Percentiles rank a stretch among this genome's conserved stretches.
Evolutionary conservation across 805 yeast genomes (phyloP).

Genomic region (Jamesozyma spencerorum): DNA sequence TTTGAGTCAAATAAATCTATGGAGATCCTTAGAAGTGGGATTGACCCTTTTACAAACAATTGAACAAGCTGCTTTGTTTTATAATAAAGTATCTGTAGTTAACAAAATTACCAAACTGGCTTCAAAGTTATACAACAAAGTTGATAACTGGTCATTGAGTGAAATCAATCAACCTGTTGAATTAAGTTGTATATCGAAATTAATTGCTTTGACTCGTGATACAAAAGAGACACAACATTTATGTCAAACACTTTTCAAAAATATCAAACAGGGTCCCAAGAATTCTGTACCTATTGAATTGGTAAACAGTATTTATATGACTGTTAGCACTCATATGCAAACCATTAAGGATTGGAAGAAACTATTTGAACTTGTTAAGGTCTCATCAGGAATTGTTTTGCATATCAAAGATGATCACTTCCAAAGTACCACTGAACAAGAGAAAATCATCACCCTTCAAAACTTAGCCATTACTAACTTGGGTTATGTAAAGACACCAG

Average conservation of each 20-base stretch:
- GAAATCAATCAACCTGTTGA: conserved; percentile 26
- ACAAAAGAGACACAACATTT: conserved; percentile 21
- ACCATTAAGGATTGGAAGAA: conserved; percentile 50
- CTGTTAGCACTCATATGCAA: conserved; percentile 32
- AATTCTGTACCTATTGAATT: conserved; percentile 44
- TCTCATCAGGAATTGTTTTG: conserved; percentile 37
- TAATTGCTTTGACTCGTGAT: conserved; percentile 16
- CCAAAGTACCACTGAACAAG: conserved; percentile 15
- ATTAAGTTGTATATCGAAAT: conserved; percentile 27
- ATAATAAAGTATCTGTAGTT: conserved; percentile 4
- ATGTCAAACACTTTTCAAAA: conserved; percentile 38
- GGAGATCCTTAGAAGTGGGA: conserved; percentile 24
- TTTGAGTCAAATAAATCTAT: conserved; percentile 6
- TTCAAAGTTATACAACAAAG: conserved; percentile 1
- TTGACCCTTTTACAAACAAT: conserved; percentile 21
- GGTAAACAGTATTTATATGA: conserved; percentile 36
- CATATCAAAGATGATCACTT: conserved; percentile 14
- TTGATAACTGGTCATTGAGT: not conserved
- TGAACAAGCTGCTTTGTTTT: conserved; percentile 7
- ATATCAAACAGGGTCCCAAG: conserved; percentile 44
- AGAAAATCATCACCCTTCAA: conserved; percentile 32
- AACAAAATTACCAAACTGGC: conserved; percentile 2
- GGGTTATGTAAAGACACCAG: conserved; percentile 31
- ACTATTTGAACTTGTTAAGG: conserved; percentile 43
- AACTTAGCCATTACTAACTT: conserved; percentile 46